Evolutionary conservation across 1,284 basidiomycete species (phyloP).

Genomic region (Puccinia polysora): DNA sequence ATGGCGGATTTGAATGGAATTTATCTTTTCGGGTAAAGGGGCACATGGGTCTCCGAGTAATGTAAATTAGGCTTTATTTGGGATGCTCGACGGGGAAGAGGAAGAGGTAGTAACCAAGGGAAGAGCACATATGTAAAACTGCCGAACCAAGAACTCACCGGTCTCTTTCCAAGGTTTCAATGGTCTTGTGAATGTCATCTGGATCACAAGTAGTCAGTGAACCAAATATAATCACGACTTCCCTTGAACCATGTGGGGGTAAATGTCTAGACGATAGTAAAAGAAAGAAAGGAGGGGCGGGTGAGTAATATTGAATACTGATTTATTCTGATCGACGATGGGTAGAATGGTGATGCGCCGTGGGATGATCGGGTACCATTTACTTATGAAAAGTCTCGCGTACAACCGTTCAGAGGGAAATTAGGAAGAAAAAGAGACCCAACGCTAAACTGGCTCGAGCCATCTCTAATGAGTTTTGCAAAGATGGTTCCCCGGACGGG

Average conservation of each 20-base stretch:
- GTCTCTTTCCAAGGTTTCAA: slow-evolving; percentile 70
- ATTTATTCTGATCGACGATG: neutral
- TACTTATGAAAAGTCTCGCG: too few relatives aligned
- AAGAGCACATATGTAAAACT: too few relatives aligned
- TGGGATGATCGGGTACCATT: neutral
- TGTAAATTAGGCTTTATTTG: too few relatives aligned
- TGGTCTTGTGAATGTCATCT: slow-evolving; percentile 87
- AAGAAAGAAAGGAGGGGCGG: neutral
- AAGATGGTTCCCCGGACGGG: slow-evolving; percentile 82
- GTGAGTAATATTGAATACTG: too few relatives aligned
- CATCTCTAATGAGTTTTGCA: slow-evolving; percentile 96
- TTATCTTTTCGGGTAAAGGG: too few relatives aligned
- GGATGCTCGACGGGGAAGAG: neutral
- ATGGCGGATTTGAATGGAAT: neutral
- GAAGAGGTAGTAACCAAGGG: neutral
- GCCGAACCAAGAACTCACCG: slow-evolving; percentile 46
- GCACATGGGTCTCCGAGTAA: neutral
- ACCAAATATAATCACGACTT: slow-evolving; percentile 87
- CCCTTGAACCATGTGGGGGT: slow-evolving; percentile 88
- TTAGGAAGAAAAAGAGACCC: slow-evolving; percentile 45
- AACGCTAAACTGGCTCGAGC: slow-evolving; percentile 83
- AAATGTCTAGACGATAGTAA: slow-evolving; percentile 65
- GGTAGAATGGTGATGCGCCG: neutral
- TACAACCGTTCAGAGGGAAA: neutral
- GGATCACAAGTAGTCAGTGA: slow-evolving; percentile 95